Evolutionary conservation across 2,329 filamentous ascomycete genomes (phyloP), one percentile per base, ranked within the genome.

Genomic region (Pyrenophora tritici-repentis): DNA sequence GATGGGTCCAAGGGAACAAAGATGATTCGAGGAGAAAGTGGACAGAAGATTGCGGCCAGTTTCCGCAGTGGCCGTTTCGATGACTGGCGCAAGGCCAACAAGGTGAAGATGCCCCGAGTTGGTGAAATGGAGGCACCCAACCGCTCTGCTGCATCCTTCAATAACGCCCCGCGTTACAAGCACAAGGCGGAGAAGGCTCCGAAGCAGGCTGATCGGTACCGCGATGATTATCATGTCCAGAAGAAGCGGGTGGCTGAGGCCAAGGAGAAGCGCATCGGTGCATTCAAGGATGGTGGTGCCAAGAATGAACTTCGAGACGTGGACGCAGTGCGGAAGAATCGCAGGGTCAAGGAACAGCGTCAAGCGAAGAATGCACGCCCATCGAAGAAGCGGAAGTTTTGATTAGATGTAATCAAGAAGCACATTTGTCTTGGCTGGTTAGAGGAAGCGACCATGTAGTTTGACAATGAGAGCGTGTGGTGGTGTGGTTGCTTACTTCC

Each of bases 51-150:
- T 65, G 91, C 94, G 1, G 91, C 94, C 38, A 88, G 83, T 53
- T 97, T 99, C 84, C 87, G 93, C 70, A 92, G 88, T 73, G 94
- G 95, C 31, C 87, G 93, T 38, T 99, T 96, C 78, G 92, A 97
- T 71, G 85, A 83, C 59, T 99, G 94, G 95, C 89, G 87, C 73
- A 91, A 89, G 71, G 85, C 88, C 16, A 90, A 97, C 77, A 89
- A 90, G 59, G 79, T 97, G 39, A 85, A 86, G 49, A 75, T 96
- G 68, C 92, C 92, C 8, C 83, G 87, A 36, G 88, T 92, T 29
- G 94, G 95, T 58, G 93, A 97, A 74, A 74, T 82, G 37, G 94
- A 97, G 75, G 73, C 76, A 59, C 53, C 62, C 40, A 62, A 56
- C 34, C 53, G 59, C 40, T 47, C 55, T 50, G 65, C 57, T 37